Percentiles rank a stretch among this genome's conserved stretches.
These are phyloP conservation scores for Gyrodon lividus DNA, from an alignment of 768 basidiomycete genomes.

Conservation along the genomic window DNA sequence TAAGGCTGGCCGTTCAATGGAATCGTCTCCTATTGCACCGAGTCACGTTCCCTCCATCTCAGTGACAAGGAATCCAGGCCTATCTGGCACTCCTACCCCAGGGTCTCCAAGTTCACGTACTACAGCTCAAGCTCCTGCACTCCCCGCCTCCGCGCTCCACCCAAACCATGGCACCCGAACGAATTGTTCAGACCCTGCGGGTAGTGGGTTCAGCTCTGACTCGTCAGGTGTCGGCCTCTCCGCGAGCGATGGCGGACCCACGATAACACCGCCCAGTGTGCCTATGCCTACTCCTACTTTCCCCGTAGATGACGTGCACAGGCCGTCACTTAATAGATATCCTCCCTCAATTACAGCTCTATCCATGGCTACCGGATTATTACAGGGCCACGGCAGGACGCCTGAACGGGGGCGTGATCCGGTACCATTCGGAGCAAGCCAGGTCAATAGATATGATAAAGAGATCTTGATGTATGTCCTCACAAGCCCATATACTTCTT, in stretches of 20 bases:
- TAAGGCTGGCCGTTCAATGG: background rate
- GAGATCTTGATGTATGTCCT: constrained; percentile 1
- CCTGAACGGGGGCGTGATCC: background rate
- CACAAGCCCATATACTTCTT: background rate
- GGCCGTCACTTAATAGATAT: background rate
- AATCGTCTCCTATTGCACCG: too few relatives aligned
- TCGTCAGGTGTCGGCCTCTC: background rate
- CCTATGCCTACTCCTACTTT: background rate
- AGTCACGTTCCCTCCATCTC: background rate
- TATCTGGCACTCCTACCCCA: background rate
- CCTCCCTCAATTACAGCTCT: background rate
- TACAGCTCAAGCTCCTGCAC: background rate
- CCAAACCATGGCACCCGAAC: background rate
- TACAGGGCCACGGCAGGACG: background rate
- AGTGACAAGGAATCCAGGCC: background rate
- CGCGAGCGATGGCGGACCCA: background rate
- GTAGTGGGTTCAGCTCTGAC: background rate
- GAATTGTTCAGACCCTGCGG: background rate
- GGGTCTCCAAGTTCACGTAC: background rate
- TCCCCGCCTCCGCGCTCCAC: background rate
- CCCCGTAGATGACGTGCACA: background rate
- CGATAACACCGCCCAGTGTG: background rate
- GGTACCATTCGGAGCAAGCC: background rate
- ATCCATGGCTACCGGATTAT: background rate
- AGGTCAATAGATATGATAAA: background rate